Base-by-base conservation (phyloP, 768 basidiomycete species). In the Tulasnella sp. region DNA sequence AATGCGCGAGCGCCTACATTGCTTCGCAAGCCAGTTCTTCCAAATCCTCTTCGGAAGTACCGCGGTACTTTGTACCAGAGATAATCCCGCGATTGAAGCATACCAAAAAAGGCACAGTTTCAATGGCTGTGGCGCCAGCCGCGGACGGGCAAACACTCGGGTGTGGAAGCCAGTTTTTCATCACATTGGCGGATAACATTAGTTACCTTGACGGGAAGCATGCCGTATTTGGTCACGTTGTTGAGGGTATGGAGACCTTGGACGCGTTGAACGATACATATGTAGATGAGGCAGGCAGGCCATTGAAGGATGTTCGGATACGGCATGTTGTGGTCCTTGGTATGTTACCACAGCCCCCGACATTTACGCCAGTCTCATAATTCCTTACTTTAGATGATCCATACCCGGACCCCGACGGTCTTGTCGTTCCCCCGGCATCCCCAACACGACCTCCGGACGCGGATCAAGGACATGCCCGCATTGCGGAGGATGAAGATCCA, bases 151-250 rank as follows among this genome's bases (percentile, higher is more conserved):
- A 45, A 71, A 64, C 62, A 25, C 85, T 79, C n/a, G 85, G 92
- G 12, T 91, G 89, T 63, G 94, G 91, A 9, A 87, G 85, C 63
- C 96, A 98, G 65, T 99, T 98, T 74, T 99, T 97, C 70, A 78
- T 99, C 65, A 99, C 96, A 0, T 77, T 99, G 2, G 82, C 75
- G 9, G 86, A 93, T 63, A 81, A 82, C 59, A 86, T 96, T 67
- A 92, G 96, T 59, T 98, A 98, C 67, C 79, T 99, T 49, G 94
- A 99, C 63, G 90, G 91, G 42, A 83, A 82, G 65, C 89, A 98
- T 65, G 86, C 90, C 0, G 90, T 92, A 2, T 98, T 99, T 67
- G 96, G 96, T 9, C 85, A 84, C 65, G 89, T 98, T 15, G 90
- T 98, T 7, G 96, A 98, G 69, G 92, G 93, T 0, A 65, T 88